Evolutionary conservation across 2,329 filamentous ascomycete species (phyloP), one percentile per base, ranked within the genome.

Genomic region (Phyllosticta citribraziliensis): DNA sequence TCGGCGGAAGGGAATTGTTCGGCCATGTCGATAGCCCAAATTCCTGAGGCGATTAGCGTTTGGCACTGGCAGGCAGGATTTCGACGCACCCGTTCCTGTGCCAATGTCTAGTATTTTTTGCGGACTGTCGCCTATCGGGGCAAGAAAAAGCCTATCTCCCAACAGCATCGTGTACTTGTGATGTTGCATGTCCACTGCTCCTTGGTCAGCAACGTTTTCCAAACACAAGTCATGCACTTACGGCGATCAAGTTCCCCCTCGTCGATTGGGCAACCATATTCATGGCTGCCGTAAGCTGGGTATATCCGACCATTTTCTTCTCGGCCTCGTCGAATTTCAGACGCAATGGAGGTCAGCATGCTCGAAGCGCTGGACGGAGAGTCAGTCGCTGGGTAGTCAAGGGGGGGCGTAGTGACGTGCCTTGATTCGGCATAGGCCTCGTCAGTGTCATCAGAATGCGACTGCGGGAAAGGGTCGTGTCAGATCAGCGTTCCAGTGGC

Each of bases 81-180:
- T 47, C 6, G 40, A 47, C 40, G 40, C 14, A 52, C 25, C 54
- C 9, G 58, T 63, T 35, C 63, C 62, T 14, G 63, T 63, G 11
- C 58, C 62, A 24, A 64, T 40, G 33, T 64, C 57, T 25, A 59
- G 58, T 27, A 56, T 25, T 11, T 50, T 56, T 20, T 60, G 51
- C 54, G 64, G 63, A 22, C 69, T 63, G 3, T 62, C 51, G 10
- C 22, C 12, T 63, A 74, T 61, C 17, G 72, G 72, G 1, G 72
- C 70, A 2, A 74, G 67, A 56, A 71, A 68, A 47, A 74, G 66
- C 58, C 70, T 72, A 61, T 70, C 67, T 57, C 73, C 69, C 10
- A 73, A 66, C 0, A 72, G 71, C 61, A 76, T 63, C 53, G 70
- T 63, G 66, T 73, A 74, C 63, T 78, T 69, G 67, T 75, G 71